These are phyloP conservation scores for Fusarium azukiicola DNA, from an alignment of 2,329 filamentous ascomycete species.

Conservation along the genomic window DNA sequence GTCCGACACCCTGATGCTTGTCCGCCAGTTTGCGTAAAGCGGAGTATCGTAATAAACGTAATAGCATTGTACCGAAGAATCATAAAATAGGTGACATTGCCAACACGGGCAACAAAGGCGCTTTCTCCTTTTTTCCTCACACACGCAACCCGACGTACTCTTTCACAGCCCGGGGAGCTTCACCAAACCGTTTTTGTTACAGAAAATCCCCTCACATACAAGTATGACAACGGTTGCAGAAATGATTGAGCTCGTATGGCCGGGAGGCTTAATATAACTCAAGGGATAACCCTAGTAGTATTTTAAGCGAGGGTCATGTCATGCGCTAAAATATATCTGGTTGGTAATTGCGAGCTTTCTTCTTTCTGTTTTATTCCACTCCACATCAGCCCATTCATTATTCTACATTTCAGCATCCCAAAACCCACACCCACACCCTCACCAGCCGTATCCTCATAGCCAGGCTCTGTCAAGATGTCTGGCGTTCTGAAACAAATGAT, in stretches of 20 bases:
- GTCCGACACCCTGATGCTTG: neutral
- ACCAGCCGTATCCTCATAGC: slow-evolving; percentile 4
- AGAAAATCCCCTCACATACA: no score
- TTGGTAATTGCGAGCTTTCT: neutral
- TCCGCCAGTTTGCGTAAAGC: neutral
- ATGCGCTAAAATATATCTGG: neutral
- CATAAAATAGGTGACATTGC: neutral
- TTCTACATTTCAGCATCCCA: neutral
- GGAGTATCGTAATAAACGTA: neutral
- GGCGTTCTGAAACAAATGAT: slow-evolving; percentile 29
- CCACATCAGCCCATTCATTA: neutral
- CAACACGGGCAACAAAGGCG: neutral
- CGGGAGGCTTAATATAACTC: no score
- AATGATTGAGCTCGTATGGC: no score
- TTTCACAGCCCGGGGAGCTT: no score
- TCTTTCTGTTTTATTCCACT: slow-evolving; percentile 15
- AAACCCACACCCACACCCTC: slow-evolving; percentile 9
- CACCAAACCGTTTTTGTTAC: no score
- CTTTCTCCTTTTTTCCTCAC: neutral
- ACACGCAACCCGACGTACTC: no score
- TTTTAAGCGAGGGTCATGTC: slow-evolving; percentile 8
- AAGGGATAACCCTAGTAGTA: neutral
- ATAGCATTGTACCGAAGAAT: neutral
- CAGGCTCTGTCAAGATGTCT: slow-evolving; percentile 20
- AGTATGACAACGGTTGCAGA: no score